phyloP scores from a whole-genome alignment of 306 rosid species.

The Acacia acuminata region DNA sequence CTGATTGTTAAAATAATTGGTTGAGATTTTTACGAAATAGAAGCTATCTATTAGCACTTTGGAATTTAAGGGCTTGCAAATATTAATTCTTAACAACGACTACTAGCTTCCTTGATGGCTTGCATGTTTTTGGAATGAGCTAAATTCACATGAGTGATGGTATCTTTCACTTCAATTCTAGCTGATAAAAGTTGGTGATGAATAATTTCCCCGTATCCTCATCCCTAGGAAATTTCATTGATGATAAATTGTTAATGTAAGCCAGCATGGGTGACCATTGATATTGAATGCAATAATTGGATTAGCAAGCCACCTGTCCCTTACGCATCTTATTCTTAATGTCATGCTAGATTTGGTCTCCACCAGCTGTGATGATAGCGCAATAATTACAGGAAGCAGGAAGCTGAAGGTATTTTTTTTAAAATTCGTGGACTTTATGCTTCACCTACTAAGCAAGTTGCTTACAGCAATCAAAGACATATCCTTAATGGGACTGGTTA shows the following conservation, averaged over 20 bases:
- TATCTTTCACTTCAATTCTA: not conserved
- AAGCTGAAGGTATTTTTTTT: conserved; percentile 64
- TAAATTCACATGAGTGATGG: not conserved
- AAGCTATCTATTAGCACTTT: not conserved
- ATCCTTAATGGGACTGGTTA: not conserved
- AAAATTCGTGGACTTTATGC: conserved; percentile 13
- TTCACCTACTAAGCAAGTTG: not conserved
- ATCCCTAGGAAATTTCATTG: conserved; percentile 1
- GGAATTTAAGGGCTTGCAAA: not conserved
- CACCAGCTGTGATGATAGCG: conserved; percentile 32
- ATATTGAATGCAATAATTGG: conserved; percentile 15
- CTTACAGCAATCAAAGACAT: conserved; percentile 4
- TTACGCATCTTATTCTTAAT: not conserved
- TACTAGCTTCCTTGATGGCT: not conserved
- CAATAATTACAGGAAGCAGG: conserved; percentile 39
- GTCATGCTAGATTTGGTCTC: conserved; percentile 35
- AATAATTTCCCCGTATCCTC: conserved; percentile 3
- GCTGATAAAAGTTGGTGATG: not conserved
- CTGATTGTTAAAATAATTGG: not conserved
- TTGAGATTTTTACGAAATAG: not conserved
- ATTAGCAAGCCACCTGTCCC: not conserved
- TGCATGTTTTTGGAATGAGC: not conserved
- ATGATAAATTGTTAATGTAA: not conserved
- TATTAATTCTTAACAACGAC: not conserved
- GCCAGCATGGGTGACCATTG: not conserved